Evolutionary conservation across 805 yeast species (phyloP).

Genomic region (Metschnikowia gruessii): DNA sequence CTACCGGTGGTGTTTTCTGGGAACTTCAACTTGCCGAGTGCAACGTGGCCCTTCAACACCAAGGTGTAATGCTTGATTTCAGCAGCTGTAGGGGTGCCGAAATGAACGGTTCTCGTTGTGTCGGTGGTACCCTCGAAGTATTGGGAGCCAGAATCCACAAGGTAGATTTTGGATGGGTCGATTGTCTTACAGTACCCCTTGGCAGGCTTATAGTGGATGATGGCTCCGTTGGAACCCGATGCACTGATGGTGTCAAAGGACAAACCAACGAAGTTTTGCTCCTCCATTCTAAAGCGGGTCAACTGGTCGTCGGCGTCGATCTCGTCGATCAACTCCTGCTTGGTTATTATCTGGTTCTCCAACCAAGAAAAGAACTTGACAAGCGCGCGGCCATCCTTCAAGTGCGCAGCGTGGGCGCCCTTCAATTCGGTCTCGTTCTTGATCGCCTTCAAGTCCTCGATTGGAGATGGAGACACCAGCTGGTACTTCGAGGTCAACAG

Average conservation of each 20-base stretch:
- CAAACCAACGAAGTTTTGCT: conserved; percentile 54
- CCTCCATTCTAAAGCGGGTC: conserved; percentile 36
- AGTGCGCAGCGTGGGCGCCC: conserved; percentile 52
- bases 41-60: conserved; percentile 57
- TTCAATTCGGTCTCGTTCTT: conserved; percentile 49
- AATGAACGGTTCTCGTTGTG: conserved; percentile 59
- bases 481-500: conserved; percentile 30
- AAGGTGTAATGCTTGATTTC: conserved; percentile 51
- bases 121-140: conserved; percentile 65
- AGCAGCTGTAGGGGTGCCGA: conserved; percentile 44
- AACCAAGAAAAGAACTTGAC: conserved; percentile 56
- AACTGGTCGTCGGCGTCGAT: conserved; percentile 54
- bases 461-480: conserved; percentile 34
- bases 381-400: conserved; percentile 58
- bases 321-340: conserved; percentile 49
- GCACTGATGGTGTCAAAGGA: conserved; percentile 75
- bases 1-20: conserved; percentile 56
- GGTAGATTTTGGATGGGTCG: conserved; percentile 51
- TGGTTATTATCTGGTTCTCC: conserved; percentile 47
- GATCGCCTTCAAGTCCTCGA: conserved; percentile 50
- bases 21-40: conserved; percentile 47
- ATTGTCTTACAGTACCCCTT: conserved; percentile 43
- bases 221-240: conserved; percentile 72
- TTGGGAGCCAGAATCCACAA: conserved; percentile 60
- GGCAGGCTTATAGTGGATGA: conserved; percentile 70